Conservation (phyloP, 345 rosid genomes). For the Cardiospermum halicacabum region DNA sequence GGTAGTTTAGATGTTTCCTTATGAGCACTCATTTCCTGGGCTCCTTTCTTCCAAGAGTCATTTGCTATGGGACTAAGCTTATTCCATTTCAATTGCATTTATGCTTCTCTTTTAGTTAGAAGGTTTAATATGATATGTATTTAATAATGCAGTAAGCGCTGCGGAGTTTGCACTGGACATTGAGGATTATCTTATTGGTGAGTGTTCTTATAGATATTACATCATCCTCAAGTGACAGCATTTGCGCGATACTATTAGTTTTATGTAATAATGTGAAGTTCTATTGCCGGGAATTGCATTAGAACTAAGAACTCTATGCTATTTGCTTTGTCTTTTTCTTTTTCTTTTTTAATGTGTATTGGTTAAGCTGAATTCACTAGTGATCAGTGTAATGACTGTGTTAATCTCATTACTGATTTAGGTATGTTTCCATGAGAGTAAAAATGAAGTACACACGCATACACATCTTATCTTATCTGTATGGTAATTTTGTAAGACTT, state of each 20-base stretch:
- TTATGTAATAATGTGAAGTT: neutral
- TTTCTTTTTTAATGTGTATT: neutral
- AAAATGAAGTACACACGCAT: neutral
- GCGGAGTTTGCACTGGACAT: conserved; percentile 68
- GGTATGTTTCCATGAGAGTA: neutral
- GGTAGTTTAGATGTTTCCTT: neutral
- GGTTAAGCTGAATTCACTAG: neutral
- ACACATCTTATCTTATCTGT: neutral
- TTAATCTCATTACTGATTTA: neutral
- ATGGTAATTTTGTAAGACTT: neutral
- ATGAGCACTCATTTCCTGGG: neutral
- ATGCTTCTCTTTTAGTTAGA: neutral
- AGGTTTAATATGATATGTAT: conserved; percentile 8
- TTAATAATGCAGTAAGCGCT: conserved; percentile 54
- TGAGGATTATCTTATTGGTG: conserved; percentile 91
- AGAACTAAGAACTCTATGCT: too few relatives aligned
- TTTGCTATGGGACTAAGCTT: neutral
- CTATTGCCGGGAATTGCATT: neutral
- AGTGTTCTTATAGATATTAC: conserved; percentile 20
- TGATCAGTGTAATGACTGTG: neutral
- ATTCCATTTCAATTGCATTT: neutral
- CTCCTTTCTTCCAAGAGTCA: neutral
- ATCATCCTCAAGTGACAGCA: neutral
- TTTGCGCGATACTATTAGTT: conserved; percentile 3
- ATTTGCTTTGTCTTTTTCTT: too few relatives aligned